These are phyloP conservation scores for Tolypocladium capitatum DNA, from an alignment of 2,329 filamentous ascomycete genomes.

Conservation along the genomic window DNA sequence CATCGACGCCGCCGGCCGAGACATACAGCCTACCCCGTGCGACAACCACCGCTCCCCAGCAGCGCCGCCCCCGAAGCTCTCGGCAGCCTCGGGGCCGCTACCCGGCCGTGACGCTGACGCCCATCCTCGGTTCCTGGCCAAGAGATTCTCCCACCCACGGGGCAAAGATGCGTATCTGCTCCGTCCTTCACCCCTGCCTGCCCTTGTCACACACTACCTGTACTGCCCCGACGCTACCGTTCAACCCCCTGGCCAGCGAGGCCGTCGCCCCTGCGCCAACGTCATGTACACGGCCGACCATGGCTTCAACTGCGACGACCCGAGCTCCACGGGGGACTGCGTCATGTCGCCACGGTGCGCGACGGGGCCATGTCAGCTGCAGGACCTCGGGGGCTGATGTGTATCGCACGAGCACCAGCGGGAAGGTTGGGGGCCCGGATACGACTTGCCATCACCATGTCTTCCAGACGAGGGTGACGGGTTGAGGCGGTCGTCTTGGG, in stretches of 20 bases:
- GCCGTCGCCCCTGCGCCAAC: conserved; percentile 9
- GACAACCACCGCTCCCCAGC: background rate
- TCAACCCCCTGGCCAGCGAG: conserved; percentile 15
- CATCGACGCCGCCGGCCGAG: conserved; percentile 9
- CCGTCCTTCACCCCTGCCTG: conserved; percentile 33
- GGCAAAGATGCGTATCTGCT: conserved; percentile 33
- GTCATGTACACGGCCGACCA: conserved; percentile 17
- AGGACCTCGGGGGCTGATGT: conserved; percentile 32
- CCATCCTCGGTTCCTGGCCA: background rate
- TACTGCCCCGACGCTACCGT: conserved; percentile 26
- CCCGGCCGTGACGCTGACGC: background rate
- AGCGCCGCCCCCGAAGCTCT: background rate
- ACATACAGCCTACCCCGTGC: conserved; percentile 7
- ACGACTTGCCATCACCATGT: conserved; percentile 40
- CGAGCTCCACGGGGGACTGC: conserved; percentile 32
- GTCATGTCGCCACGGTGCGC: conserved; percentile 31
- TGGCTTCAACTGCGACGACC: conserved; percentile 23
- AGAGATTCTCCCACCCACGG: background rate
- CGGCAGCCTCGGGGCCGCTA: background rate
- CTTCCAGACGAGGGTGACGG: conserved; percentile 21
- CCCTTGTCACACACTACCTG: conserved; percentile 27
- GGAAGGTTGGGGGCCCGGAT: conserved; percentile 31
- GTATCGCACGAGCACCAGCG: conserved; percentile 30
- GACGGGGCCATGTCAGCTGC: conserved; percentile 33
- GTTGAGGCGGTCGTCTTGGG: background rate